Evolutionary conservation across 2,329 filamentous ascomycete species (phyloP).

Genomic region (Bertia moriformis): DNA sequence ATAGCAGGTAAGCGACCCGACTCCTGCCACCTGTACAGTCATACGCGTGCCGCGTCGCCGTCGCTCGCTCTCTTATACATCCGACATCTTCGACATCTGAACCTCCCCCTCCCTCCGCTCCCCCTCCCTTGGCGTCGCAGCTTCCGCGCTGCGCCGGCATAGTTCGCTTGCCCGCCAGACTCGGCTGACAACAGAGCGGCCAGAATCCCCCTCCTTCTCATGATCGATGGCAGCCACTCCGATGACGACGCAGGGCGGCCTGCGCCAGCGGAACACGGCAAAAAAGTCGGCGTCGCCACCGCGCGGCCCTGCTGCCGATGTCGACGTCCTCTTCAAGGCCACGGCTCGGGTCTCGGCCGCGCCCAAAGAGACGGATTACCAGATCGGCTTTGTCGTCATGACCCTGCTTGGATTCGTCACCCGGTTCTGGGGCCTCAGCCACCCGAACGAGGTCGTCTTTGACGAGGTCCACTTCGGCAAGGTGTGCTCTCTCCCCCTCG

Average conservation of each 20-base stretch:
- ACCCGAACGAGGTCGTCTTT: slow-evolving; percentile 93
- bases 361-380: slow-evolving; percentile 67
- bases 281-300: slow-evolving; percentile 29
- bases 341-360: slow-evolving; percentile 20
- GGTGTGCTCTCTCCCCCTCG: slow-evolving; percentile 32
- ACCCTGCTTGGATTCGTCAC: slow-evolving; percentile 78
- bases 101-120: too few species aligned
- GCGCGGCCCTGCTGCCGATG: slow-evolving; percentile 20
- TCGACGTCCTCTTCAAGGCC: slow-evolving; percentile 32
- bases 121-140: too few species aligned
- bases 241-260: slow-evolving; percentile 23
- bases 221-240: not conserved
- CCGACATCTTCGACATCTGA: too few species aligned
- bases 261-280: slow-evolving; percentile 49
- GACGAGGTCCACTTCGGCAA: slow-evolving; percentile 99
- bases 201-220: too few species aligned
- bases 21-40: too few species aligned
- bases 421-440: slow-evolving; percentile 88
- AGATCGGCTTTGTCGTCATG: slow-evolving; percentile 61
- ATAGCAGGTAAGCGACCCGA: too few species aligned
- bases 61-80: too few species aligned
- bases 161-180: too few species aligned
- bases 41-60: too few species aligned
- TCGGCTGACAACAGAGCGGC: too few species aligned
- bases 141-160: too few species aligned